These are phyloP conservation scores for Penicillium sp. DNA, from an alignment of 2,329 filamentous ascomycete species.

Conservation along the genomic window DNA sequence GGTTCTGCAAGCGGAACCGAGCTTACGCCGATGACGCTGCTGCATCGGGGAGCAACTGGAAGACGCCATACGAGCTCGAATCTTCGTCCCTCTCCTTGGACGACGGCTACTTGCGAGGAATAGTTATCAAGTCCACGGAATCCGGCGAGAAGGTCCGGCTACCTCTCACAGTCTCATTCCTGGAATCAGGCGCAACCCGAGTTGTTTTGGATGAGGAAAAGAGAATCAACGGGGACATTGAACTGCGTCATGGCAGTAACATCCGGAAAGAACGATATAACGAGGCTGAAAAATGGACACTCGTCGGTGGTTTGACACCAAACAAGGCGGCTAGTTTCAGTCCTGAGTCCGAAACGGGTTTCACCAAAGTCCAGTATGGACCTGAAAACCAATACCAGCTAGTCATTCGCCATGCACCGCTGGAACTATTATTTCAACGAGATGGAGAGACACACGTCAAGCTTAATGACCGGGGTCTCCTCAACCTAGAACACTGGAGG, in stretches of 20 bases:
- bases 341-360: constrained; percentile 61
- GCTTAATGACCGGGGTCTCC: constrained; percentile 80
- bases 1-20: constrained; percentile 95
- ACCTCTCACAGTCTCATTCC: constrained; percentile 80
- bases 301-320: constrained; percentile 74
- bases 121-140: constrained; percentile 74
- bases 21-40: constrained; percentile 76
- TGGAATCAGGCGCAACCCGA: constrained; percentile 82
- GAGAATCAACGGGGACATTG: constrained; percentile 81
- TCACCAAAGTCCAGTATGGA: constrained; percentile 74
- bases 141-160: constrained; percentile 68
- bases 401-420: constrained; percentile 76
- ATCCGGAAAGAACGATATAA: constrained; percentile 92
- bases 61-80: constrained; percentile 74
- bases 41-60: constrained; percentile 63
- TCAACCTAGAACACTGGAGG: constrained; percentile 96
- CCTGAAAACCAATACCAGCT: constrained; percentile 73
- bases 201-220: constrained; percentile 90
- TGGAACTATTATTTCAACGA: constrained; percentile 79
- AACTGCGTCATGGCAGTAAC: constrained; percentile 77
- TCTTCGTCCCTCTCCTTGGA: constrained; percentile 69
- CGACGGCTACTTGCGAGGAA: constrained; percentile 73
- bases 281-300: constrained; percentile 78
- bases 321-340: constrained; percentile 69
- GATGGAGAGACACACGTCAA: constrained; percentile 78